phyloP scores from a whole-genome alignment of 2,329 filamentous ascomycete species.

The Botrytis fragariae region DNA sequence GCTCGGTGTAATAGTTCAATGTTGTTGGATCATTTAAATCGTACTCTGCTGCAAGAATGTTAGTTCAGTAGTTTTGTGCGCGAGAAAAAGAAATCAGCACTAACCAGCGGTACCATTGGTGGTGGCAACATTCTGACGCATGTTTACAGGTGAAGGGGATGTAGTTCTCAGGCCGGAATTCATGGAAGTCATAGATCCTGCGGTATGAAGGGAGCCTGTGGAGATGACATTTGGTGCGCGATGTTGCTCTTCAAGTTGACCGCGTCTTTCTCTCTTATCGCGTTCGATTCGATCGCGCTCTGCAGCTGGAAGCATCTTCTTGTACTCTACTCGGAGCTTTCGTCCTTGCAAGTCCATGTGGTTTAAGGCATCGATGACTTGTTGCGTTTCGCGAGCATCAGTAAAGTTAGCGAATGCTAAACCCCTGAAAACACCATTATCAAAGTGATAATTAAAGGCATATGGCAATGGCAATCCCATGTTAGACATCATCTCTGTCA shows the following conservation, averaged over 20 bases:
- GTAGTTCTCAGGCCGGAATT: constrained; percentile 56
- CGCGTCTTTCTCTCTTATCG: constrained; percentile 92
- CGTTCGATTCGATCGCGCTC: constrained; percentile 95
- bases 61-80: background rate
- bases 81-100: constrained; percentile 13
- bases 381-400: constrained; percentile 86
- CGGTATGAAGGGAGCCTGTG: constrained; percentile 61
- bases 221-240: constrained; percentile 55
- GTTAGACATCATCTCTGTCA: constrained; percentile 90
- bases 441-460: constrained; percentile 99
- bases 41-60: constrained; percentile 48
- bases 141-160: constrained; percentile 38
- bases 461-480: constrained; percentile 92
- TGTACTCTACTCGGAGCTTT: constrained; percentile 95
- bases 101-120: constrained; percentile 23
- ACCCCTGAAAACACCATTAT: constrained; percentile 94
- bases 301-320: constrained; percentile 96
- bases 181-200: constrained; percentile 75
- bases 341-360: constrained; percentile 92
- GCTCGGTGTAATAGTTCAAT: constrained; percentile 84
- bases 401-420: constrained; percentile 98
- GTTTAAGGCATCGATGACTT: constrained; percentile 92
- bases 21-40: constrained; percentile 90
- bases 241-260: constrained; percentile 96
- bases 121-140: constrained; percentile 24